phyloP scores from a whole-genome alignment of 2,329 filamentous ascomycete genomes.

The Colletotrichum zoysiae region DNA sequence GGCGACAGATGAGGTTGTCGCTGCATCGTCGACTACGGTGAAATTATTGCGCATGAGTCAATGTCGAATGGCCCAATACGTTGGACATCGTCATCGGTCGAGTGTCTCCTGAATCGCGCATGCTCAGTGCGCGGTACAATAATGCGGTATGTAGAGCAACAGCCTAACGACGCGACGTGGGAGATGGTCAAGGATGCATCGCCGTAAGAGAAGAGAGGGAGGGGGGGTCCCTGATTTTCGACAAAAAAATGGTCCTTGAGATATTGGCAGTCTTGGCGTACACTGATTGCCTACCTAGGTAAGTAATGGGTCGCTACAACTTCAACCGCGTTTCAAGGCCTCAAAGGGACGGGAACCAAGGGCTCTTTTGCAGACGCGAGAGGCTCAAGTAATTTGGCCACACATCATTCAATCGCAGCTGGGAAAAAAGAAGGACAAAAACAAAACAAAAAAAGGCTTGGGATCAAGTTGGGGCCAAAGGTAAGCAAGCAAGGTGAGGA shows the following conservation, averaged over 20 bases:
- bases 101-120: constrained; percentile 13
- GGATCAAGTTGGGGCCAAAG: constrained; percentile 18
- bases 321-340: background rate
- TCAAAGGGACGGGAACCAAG: constrained; percentile 14
- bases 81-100: constrained; percentile 28
- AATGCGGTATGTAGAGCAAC: background rate
- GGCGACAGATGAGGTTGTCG: constrained; percentile 23
- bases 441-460: constrained; percentile 11
- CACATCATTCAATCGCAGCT: constrained; percentile 15
- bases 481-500: background rate
- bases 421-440: background rate
- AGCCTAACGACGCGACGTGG: constrained; percentile 27
- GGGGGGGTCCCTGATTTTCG: background rate
- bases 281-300: too few relatives aligned
- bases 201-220: background rate
- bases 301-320: constrained; percentile 4
- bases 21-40: constrained; percentile 25
- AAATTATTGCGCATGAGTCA: constrained; percentile 33
- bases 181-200: constrained; percentile 15
- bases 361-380: constrained; percentile 20
- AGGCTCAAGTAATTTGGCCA: constrained; percentile 28
- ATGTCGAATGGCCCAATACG: constrained; percentile 13
- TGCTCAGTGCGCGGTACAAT: constrained; percentile 17
- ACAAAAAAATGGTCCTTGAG: background rate
- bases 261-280: background rate